A percentile compares a stretch with the other conserved stretches of the same genome.
These are phyloP conservation scores for Hortiboletus campestris DNA, from an alignment of 768 basidiomycete species.

Conservation along the genomic window DNA sequence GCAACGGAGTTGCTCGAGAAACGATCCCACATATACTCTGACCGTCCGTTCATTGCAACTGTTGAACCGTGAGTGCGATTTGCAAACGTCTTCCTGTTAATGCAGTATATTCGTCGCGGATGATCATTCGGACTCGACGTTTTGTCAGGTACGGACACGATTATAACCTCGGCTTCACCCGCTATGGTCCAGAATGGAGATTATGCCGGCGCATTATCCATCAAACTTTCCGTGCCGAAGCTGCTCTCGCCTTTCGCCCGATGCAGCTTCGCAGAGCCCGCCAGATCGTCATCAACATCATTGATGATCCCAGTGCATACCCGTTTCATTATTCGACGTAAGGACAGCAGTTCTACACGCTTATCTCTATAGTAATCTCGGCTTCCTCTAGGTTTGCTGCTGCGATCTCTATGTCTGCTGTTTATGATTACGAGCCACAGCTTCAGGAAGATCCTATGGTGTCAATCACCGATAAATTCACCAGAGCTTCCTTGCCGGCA, in stretches of 20 bases:
- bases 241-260: neutral
- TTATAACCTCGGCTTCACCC: neutral
- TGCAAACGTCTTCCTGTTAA: no score
- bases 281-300: neutral
- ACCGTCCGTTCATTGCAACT: slow-evolving; percentile 7
- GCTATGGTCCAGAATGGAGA: slow-evolving; percentile 1
- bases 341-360: neutral
- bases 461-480: slow-evolving; percentile 1
- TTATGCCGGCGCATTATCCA: slow-evolving; percentile 9
- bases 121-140: neutral
- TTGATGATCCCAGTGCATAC: neutral
- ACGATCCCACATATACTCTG: slow-evolving; percentile 15
- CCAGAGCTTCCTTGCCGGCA: slow-evolving; percentile 2
- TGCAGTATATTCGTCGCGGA: neutral
- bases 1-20: slow-evolving; percentile 7
- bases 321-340: neutral
- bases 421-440: neutral
- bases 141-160: slow-evolving; percentile 7
- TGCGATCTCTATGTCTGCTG: neutral
- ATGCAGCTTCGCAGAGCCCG: slow-evolving; percentile 7
- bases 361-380: neutral
- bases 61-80: slow-evolving; percentile 10
- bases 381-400: neutral
- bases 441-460: neutral
- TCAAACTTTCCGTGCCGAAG: slow-evolving; percentile 4